Base-by-base conservation (phyloP, 352 stramenopile species). In the Globisporangium paddicum region DNA sequence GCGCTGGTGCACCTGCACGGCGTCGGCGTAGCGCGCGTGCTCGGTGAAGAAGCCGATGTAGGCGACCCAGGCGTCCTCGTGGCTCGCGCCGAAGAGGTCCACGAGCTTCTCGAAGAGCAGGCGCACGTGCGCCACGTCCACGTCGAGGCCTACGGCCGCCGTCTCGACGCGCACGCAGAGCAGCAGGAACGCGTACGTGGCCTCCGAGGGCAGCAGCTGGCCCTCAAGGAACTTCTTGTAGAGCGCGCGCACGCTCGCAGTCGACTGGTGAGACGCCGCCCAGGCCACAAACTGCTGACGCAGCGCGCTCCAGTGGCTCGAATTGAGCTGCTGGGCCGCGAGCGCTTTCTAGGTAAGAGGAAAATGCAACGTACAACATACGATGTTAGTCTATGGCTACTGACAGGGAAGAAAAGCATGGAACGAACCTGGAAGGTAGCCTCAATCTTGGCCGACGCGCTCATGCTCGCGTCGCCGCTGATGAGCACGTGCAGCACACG, bases 91-190 rank as follows among this genome's bases (percentile, higher is more conserved):
- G 35, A 89, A 95, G 3, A 95, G 64, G 49, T 93, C 86, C 30
- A 95, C 69, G 48, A 93, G 60, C 69, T 90, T 90, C 66, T 95
- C 86, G 59, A 90, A 93, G 45, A 95, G 63, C 54, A 67, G 61
- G 41, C 79, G 81, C 59, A 91, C 77, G 16, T 75, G 69, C 13
- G 68, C 40, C 13, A 81, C 62, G 14, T 69, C 58, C 19, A 83
- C 64, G 28, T 68, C 63, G 5, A 58, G 50, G 0, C 67, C 54
- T 8, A 70, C 45, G 10, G 60, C 55, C 14, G 83, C 72, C n/a
- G 71, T 82, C 68, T 95, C 83, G 23, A 89, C 70, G 52, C 87
- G 72, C 49, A 95, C 70, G 57, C 80, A 93, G 41, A 77, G 64
- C 54, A 79, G 53, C 48, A 95, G 60, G 63, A 93, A 92, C 32